Percentiles rank a stretch among this genome's conserved stretches.
Conservation (phyloP, 106 monocot species). For the Platanthera guangdongensis region DNA sequence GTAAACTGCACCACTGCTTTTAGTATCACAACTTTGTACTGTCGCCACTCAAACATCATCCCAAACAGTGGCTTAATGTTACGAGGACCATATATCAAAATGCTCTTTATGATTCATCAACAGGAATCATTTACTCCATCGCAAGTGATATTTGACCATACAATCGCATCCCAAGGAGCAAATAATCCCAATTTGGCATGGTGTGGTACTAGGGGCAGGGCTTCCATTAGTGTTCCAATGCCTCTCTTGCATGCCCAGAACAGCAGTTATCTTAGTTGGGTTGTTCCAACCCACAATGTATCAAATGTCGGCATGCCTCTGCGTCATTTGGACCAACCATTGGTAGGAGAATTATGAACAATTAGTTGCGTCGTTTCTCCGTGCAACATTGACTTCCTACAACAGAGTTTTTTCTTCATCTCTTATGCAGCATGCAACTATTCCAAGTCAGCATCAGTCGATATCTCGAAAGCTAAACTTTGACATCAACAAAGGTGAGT, state of each 20-base stretch:
- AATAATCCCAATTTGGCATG: conserved; percentile 23
- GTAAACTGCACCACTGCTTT: too few relatives aligned
- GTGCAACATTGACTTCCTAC: neutral
- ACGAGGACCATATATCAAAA: too few relatives aligned
- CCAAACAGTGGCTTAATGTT: too few relatives aligned
- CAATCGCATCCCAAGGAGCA: conserved; percentile 33
- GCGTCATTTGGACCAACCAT: conserved; percentile 26
- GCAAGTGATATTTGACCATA: conserved; percentile 38
- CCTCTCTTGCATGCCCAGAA: conserved; percentile 36
- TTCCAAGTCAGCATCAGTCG: conserved; percentile 23
- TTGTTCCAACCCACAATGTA: conserved; percentile 26
- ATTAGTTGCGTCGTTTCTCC: neutral
- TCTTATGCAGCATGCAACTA: conserved; percentile 19
- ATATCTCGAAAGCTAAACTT: conserved; percentile 31
- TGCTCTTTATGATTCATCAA: neutral
- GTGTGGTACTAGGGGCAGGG: conserved; percentile 18
- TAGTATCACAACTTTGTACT: too few relatives aligned
- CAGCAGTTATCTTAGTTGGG: conserved; percentile 35
- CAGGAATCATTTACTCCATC: conserved; percentile 39
- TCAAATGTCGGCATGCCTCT: conserved; percentile 20
- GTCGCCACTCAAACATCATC: too few relatives aligned
- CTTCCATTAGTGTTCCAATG: conserved; percentile 24
- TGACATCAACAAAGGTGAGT: conserved; percentile 51
- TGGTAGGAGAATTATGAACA: conserved; percentile 19
- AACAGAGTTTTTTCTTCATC: neutral